phyloP scores from a whole-genome alignment of 139 green algal genomes.

The Pseudopediastrum boryanum region DNA sequence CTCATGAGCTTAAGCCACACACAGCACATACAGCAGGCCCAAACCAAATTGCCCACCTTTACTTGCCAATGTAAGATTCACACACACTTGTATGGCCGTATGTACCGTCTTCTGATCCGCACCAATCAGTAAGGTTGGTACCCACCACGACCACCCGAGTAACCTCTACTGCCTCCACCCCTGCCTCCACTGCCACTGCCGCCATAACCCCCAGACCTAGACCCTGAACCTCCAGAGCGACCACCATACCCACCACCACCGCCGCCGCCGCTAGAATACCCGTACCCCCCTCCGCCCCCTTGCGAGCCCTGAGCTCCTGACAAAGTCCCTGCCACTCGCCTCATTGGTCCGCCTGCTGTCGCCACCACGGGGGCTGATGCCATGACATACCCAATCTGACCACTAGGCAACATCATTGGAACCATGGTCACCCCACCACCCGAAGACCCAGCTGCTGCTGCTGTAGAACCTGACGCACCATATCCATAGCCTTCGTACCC shows the following conservation, averaged over 20 bases:
- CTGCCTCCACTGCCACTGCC: too few species aligned
- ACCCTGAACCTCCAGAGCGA: too few species aligned
- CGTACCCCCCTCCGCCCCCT: neutral
- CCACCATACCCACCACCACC: neutral
- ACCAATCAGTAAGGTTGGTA: neutral
- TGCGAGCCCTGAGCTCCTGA: too few species aligned
- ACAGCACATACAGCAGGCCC: too few species aligned
- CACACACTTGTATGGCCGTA: neutral
- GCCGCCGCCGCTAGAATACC: neutral
- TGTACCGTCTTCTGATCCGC: neutral
- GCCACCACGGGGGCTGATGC: too few species aligned
- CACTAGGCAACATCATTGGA: slow-evolving; percentile 62
- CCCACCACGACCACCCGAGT: too few species aligned
- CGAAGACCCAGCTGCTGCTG: slow-evolving; percentile 20
- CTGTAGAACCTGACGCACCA: slow-evolving; percentile 13
- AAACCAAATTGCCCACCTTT: too few species aligned
- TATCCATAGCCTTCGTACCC: slow-evolving; percentile 37
- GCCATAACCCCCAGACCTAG: too few species aligned
- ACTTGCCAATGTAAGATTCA: neutral
- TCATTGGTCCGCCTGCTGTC: neutral
- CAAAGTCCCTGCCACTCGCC: too few species aligned
- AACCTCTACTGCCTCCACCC: too few species aligned
- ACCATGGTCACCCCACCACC: slow-evolving; percentile 41
- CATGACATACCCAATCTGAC: too few species aligned
- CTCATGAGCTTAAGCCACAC: too few species aligned